Evolutionary conservation across 2,329 filamentous ascomycete genomes (phyloP), one percentile per base, ranked within the genome.

Genomic region (Teratosphaeria viscida): DNA sequence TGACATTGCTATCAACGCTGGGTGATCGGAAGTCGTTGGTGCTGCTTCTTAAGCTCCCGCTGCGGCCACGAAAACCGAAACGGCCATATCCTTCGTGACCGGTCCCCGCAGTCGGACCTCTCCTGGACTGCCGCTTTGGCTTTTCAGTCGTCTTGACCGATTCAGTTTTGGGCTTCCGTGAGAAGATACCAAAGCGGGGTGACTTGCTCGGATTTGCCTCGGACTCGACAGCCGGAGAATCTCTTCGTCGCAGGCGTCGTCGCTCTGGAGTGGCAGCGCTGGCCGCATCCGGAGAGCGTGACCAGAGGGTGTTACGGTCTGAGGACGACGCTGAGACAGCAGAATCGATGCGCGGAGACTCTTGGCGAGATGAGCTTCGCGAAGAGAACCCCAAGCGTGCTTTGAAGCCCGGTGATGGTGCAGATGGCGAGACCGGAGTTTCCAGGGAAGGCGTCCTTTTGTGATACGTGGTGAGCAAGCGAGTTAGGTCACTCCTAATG

Each of bases 101-200:
- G 43, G 92, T 97, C n/a, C 92, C 92, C 49, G 92, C 92, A 16
- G 82, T 84, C 26, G 92, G 92, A 0, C 92, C 92, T 73, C 90
- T 92, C 32, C 88, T 82, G 27, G 77, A 62, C 7, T 77, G 70
- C 63, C 81, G 85, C 8, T 86, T 84, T 43, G 81, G 79, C 69
- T 81, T 84, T n/a, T 85, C 81, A 0, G 71, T 61, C 11, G 74
- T 61, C n/a, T 73, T 70, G 52, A 84, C 71, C 0, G 82, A 78
- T 0, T 82, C 79, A 10, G 27, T 35, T 72, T 90, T 95, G 14
- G 85, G 85, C 59, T 85, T 85, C 64, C 87, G 83, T 8, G 86
- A 79, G 67, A 96, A 95, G 58, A 96, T 80, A 1, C 88, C 87
- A 71, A 96, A 94, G 2, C 87, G 83, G 7, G 82, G 80, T 43